Evolutionary conservation across 2,329 filamentous ascomycete species (phyloP), one percentile per base, ranked within the genome.

Genomic region (Xylariaceae sp.): DNA sequence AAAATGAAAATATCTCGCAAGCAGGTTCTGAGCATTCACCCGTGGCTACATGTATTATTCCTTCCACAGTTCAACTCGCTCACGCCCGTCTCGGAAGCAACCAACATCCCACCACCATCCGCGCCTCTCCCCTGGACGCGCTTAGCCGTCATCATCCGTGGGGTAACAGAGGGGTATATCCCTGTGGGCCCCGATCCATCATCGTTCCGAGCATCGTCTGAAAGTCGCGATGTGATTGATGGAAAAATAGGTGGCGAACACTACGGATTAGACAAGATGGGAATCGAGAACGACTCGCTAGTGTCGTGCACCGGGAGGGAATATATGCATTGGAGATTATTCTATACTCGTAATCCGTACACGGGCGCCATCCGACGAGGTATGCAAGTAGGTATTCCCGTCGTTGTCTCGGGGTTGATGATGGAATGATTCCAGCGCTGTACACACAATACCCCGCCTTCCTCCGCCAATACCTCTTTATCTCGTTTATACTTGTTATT

Each of bases 211-310:
- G 30, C 11, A 41, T 23, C 34, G 2, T 52, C 15, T 10, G 23
- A 47, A 55, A 17, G 57, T 9, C 7, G 57, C 44, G 37, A 51
- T 57, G 23, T 64, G 61, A 64, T 64, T 65, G 61, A 60, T 62
- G 64, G 64, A 60, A 63, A 62, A 65, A 62, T 53, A 41, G 6
- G 47, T 18, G 17, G 48, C 48, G 48, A 30, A 30, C 48, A 23
- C 48, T 50, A 50, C 23, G 23, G 45, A 41, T 41, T 41, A 13
- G 13, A 3, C 37, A 13, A 13, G 37, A 45, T 45, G 10, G 13
- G 5, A 45, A 6, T 45, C 13, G 4, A 45, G n/a, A 13, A 13
- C 41, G n/a, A n/a, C 11, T 45, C 37, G 37, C 11, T 41, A 9
- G 11, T 41, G 37, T 41, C 8, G 37, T 41, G 37, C 11, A 13